phyloP scores from a whole-genome alignment of 495 filamentous ascomycete species.

The Articulospora tetracladia region DNA sequence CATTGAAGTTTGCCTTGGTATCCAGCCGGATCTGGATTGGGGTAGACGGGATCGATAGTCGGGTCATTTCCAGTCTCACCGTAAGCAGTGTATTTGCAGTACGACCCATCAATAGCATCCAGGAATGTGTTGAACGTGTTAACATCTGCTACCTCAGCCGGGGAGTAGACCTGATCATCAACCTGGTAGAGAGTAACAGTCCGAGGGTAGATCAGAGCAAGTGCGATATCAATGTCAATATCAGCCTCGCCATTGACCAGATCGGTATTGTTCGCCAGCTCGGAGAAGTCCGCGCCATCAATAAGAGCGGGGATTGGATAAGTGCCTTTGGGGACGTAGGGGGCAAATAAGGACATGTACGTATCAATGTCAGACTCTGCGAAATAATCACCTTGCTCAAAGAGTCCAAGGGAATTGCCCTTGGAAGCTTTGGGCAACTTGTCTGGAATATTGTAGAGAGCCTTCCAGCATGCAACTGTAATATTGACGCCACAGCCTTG shows the following conservation, averaged over 20 bases:
- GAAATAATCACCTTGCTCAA: slow-evolving; percentile 13
- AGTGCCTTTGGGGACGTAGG: background rate
- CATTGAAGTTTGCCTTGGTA: slow-evolving; percentile 38
- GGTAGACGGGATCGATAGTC: slow-evolving; percentile 48
- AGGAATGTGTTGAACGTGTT: slow-evolving; percentile 42
- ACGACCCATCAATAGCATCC: slow-evolving; percentile 61
- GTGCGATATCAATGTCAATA: slow-evolving; percentile 9
- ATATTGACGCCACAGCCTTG: slow-evolving; percentile 23
- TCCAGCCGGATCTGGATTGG: slow-evolving; percentile 35
- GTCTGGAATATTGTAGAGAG: slow-evolving; percentile 20
- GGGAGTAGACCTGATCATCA: slow-evolving; percentile 18
- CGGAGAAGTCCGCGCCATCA: slow-evolving; percentile 9
- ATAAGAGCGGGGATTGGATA: background rate
- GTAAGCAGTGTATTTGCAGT: slow-evolving; percentile 41
- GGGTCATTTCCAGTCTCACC: slow-evolving; percentile 37
- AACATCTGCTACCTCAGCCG: background rate
- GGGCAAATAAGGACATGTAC: background rate
- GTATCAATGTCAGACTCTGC: slow-evolving; percentile 10
- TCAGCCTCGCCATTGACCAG: slow-evolving; percentile 1
- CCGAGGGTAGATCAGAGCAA: slow-evolving; percentile 11
- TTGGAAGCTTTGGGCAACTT: background rate
- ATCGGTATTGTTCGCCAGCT: background rate
- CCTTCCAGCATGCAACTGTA: slow-evolving; percentile 28
- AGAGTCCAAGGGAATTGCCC: slow-evolving; percentile 24
- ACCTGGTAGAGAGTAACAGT: slow-evolving; percentile 12